phyloP scores from a whole-genome alignment of 345 rosid species.

The Geranium brycei region DNA sequence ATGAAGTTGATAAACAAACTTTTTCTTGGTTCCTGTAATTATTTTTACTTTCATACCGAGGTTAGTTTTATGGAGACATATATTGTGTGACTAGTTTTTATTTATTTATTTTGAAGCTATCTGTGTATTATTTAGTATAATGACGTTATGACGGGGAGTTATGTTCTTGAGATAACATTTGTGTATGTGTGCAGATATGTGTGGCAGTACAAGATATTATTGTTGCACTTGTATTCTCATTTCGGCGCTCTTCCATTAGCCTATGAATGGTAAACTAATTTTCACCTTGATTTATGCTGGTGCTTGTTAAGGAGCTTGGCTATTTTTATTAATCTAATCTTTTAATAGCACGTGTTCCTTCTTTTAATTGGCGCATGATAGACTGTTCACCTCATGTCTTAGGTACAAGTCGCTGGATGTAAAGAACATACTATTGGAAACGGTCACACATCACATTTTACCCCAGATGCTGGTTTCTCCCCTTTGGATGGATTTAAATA shows the following conservation, averaged over 20 bases:
- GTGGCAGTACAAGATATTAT: conserved; percentile 80
- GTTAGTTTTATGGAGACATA: background rate
- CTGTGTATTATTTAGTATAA: too few species aligned
- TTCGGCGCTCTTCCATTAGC: conserved; percentile 65
- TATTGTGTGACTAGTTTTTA: conserved; percentile 11
- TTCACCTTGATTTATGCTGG: background rate
- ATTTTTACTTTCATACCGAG: too few species aligned
- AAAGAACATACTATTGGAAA: conserved; percentile 93
- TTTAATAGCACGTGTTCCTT: background rate
- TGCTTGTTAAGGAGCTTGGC: background rate
- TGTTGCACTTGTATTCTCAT: conserved; percentile 82
- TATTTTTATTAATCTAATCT: too few species aligned
- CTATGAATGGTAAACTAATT: conserved; percentile 46
- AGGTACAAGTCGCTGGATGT: conserved; percentile 95
- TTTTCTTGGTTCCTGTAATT: background rate
- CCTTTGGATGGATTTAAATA: conserved; percentile 59
- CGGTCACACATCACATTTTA: conserved; percentile 73
- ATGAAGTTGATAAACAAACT: too few species aligned
- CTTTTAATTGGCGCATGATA: conserved; percentile 8
- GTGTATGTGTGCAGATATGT: conserved; percentile 41
- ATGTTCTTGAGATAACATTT: conserved; percentile 8
- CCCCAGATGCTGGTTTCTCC: conserved; percentile 79
- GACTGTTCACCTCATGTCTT: conserved; percentile 4
- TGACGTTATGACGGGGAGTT: background rate
- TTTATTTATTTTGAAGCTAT: background rate